A percentile compares a stretch with the other conserved stretches of the same genome.
Evolutionary conservation across 2,329 filamentous ascomycete genomes (phyloP).

Genomic region (Fusarium nisikadoi): DNA sequence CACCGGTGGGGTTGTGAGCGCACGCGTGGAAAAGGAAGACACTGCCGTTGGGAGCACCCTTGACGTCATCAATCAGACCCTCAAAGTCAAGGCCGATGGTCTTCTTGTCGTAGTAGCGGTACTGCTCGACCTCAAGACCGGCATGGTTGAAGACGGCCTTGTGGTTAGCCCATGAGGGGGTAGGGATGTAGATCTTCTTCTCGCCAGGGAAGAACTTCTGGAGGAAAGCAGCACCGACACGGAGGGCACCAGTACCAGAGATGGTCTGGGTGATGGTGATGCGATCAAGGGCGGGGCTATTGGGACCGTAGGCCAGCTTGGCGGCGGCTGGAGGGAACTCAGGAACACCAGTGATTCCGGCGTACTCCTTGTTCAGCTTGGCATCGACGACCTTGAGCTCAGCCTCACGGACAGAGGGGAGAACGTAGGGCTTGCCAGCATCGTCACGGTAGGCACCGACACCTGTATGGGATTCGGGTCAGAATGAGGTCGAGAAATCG

Average conservation of each 20-base stretch:
- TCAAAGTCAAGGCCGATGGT: slow-evolving; percentile 98
- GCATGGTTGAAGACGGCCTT: slow-evolving; percentile 95
- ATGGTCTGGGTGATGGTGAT: slow-evolving; percentile 97
- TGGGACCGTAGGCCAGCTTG: slow-evolving; percentile 86
- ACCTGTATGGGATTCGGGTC: slow-evolving; percentile 60
- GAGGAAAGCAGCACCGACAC: slow-evolving; percentile 94
- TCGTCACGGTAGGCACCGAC: slow-evolving; percentile 99
- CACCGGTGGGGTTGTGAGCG: slow-evolving; percentile 96
- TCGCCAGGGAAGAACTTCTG: slow-evolving; percentile 88
- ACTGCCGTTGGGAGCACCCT: slow-evolving; percentile 85
- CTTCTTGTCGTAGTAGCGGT: slow-evolving; percentile 99
- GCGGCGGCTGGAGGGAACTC: slow-evolving; percentile 94
- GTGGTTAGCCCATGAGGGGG: slow-evolving; percentile 98
- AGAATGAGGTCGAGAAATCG: slow-evolving; percentile 31
- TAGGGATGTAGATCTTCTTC: slow-evolving; percentile 97
- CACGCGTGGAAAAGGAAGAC: slow-evolving; percentile 96
- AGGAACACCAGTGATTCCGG: slow-evolving; percentile 94
- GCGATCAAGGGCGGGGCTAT: slow-evolving; percentile 80
- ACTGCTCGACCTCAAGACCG: slow-evolving; percentile 90
- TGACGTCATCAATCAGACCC: slow-evolving; percentile 90
- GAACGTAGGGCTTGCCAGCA: slow-evolving; percentile 96
- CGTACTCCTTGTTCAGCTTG: slow-evolving; percentile 95
- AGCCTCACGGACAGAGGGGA: slow-evolving; percentile 89
- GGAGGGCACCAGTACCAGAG: slow-evolving; percentile 94
- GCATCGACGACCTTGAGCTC: slow-evolving; percentile 86